These are phyloP conservation scores for Oenanthe javanica DNA, from an alignment of 140 eudicot species.

Conservation along the genomic window DNA sequence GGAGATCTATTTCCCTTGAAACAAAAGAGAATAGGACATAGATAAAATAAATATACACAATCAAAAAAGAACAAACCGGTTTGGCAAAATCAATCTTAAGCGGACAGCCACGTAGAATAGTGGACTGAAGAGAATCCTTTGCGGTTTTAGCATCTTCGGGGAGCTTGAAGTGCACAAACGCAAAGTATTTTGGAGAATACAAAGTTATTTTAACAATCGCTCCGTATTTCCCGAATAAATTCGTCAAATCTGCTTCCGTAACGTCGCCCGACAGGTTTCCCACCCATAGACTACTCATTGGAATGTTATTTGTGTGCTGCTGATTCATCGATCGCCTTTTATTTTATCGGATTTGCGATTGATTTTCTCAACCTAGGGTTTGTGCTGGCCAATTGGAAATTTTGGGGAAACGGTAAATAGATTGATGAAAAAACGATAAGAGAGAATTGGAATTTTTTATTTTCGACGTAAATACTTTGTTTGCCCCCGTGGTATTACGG, in stretches of 20 bases:
- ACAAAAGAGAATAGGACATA: too few relatives aligned
- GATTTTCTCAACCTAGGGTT: too few relatives aligned
- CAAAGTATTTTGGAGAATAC: slow-evolving; percentile 54
- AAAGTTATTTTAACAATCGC: slow-evolving; percentile 44
- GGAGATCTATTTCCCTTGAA: too few relatives aligned
- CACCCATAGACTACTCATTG: slow-evolving; percentile 64
- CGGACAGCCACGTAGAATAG: slow-evolving; percentile 36
- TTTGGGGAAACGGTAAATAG: too few relatives aligned
- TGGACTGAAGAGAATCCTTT: slow-evolving; percentile 47
- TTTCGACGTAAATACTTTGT: too few relatives aligned
- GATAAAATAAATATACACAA: background rate
- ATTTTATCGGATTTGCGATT: too few relatives aligned
- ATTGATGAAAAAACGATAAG: too few relatives aligned
- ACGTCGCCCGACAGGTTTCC: slow-evolving; percentile 62
- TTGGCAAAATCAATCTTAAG: slow-evolving; percentile 82
- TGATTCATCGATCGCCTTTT: too few relatives aligned
- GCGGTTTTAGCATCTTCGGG: slow-evolving; percentile 55
- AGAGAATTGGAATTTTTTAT: too few relatives aligned
- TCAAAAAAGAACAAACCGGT: slow-evolving; percentile 53
- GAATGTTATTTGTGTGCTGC: too few relatives aligned
- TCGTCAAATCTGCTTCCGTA: slow-evolving; percentile 47
- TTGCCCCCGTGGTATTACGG: too few relatives aligned
- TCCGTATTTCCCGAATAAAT: slow-evolving; percentile 48
- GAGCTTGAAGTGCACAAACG: slow-evolving; percentile 50
- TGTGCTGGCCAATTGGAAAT: too few relatives aligned